A percentile compares a stretch with the other conserved stretches of the same genome.
phyloP scores from a whole-genome alignment of 192 early-diverging fungal genomes.

The Coemansia sp. region DNA sequence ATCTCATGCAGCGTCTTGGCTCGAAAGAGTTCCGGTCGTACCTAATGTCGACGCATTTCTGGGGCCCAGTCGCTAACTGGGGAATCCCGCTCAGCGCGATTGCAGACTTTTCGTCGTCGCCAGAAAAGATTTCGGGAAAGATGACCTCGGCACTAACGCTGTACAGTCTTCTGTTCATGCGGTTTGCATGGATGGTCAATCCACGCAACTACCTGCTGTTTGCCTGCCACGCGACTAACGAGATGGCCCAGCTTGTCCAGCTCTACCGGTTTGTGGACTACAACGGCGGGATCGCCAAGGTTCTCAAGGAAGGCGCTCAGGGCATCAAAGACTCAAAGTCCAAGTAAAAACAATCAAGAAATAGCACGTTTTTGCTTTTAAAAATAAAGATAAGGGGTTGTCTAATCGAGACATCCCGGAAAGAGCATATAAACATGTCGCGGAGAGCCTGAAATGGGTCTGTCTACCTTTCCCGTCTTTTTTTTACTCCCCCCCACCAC shows the following conservation, averaged over 20 bases:
- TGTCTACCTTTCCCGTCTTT: no score
- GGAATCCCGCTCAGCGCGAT: constrained; percentile 95
- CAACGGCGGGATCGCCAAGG: constrained; percentile 54
- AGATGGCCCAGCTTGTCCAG: constrained; percentile 85
- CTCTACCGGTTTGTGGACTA: constrained; percentile 83
- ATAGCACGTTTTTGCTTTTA: neutral
- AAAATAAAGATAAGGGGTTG: neutral
- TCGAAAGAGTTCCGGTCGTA: constrained; percentile 71
- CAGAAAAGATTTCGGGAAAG: constrained; percentile 89
- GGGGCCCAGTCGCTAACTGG: constrained; percentile 78
- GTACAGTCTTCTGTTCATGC: constrained; percentile 93
- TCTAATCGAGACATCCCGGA: neutral
- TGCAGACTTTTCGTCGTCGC: constrained; percentile 86
- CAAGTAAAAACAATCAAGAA: neutral
- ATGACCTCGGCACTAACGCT: constrained; percentile 90
- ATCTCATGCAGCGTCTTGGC: constrained; percentile 57
- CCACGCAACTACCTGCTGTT: constrained; percentile 92
- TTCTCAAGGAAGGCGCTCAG: constrained; percentile 26
- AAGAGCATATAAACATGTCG: no score
- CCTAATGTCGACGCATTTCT: constrained; percentile 66
- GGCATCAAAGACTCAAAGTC: constrained; percentile 21
- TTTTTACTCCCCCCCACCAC: no score
- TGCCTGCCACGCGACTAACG: constrained; percentile 92
- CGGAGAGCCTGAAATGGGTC: no score
- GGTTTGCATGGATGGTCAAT: constrained; percentile 91